Conservation (phyloP, 2,329 filamentous ascomycete genomes). For the Pseudocercospora fuligena region DNA sequence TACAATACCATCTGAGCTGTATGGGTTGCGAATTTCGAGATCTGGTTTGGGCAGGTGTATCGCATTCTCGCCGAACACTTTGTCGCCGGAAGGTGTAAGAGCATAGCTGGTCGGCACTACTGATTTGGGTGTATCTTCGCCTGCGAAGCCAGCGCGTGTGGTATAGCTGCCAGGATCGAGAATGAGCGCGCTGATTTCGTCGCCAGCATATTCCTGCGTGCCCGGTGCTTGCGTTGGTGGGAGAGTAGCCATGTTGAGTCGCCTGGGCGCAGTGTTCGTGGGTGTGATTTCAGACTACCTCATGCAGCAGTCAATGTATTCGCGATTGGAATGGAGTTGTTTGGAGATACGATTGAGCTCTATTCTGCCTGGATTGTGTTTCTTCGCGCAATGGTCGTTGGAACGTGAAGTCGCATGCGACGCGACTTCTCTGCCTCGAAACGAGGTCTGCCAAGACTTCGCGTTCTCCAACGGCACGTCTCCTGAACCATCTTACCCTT, state of each 20-base stretch:
- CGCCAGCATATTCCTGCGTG: constrained; percentile 62
- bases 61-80: constrained; percentile 87
- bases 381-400: not conserved
- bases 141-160: constrained; percentile 92
- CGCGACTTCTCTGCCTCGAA: constrained; percentile 5
- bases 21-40: constrained; percentile 89
- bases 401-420: not conserved
- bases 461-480: constrained; percentile 2
- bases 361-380: not conserved
- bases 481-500: constrained; percentile 8
- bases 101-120: constrained; percentile 92
- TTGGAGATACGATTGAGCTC: not conserved
- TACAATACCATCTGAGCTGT: constrained; percentile 84
- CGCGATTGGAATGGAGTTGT: not conserved
- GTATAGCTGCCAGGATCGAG: constrained; percentile 92
- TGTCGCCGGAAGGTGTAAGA: constrained; percentile 56
- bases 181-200: constrained; percentile 96
- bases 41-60: constrained; percentile 76
- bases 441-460: not conserved
- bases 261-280: constrained; percentile 29
- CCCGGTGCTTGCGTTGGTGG: constrained; percentile 43
- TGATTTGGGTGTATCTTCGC: constrained; percentile 95
- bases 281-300: not conserved
- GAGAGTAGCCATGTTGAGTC: constrained; percentile 18
- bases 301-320: constrained; percentile 4